These are phyloP conservation scores for Neurospora discreta DNA, from an alignment of 495 filamentous ascomycete species.

Conservation along the genomic window DNA sequence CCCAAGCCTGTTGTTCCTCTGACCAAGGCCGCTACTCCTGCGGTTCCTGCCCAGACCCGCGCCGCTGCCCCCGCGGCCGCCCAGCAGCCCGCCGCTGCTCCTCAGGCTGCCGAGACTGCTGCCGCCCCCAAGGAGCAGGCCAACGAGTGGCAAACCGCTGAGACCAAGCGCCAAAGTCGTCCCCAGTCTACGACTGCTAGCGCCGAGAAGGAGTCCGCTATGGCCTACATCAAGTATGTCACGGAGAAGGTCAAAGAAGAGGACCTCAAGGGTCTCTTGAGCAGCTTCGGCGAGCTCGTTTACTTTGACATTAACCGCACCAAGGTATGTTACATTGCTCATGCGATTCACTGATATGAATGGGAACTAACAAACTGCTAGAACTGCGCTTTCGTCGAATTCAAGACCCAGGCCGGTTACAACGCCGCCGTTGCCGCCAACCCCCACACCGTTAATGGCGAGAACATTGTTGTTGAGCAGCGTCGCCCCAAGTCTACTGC, in stretches of 20 bases:
- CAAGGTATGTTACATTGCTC: slow-evolving; percentile 53
- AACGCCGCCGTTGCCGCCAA: slow-evolving; percentile 71
- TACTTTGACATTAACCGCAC: slow-evolving; percentile 82
- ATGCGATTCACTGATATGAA: neutral
- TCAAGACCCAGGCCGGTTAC: slow-evolving; percentile 66
- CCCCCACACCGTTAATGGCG: slow-evolving; percentile 71
- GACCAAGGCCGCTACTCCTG: slow-evolving; percentile 32
- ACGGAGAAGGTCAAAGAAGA: slow-evolving; percentile 67
- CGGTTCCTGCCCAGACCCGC: slow-evolving; percentile 24
- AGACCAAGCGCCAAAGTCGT: slow-evolving; percentile 70
- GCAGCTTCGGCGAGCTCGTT: slow-evolving; percentile 64
- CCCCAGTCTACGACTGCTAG: slow-evolving; percentile 40
- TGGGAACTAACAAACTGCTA: slow-evolving; percentile 28
- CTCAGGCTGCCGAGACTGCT: slow-evolving; percentile 19
- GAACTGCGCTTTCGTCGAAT: slow-evolving; percentile 97
- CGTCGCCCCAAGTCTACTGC: slow-evolving; percentile 64
- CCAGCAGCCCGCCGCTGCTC: slow-evolving; percentile 29
- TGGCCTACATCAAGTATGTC: slow-evolving; percentile 90
- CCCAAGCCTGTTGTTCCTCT: slow-evolving; percentile 34
- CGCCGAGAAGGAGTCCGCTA: slow-evolving; percentile 54
- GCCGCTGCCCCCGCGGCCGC: slow-evolving; percentile 17
- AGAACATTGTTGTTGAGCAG: slow-evolving; percentile 78
- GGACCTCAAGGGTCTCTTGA: slow-evolving; percentile 52
- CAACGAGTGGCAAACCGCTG: slow-evolving; percentile 71
- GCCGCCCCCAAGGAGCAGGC: slow-evolving; percentile 34